These are phyloP conservation scores for Isabelozyma gotoi DNA, from an alignment of 805 yeast genomes.

Conservation along the genomic window DNA sequence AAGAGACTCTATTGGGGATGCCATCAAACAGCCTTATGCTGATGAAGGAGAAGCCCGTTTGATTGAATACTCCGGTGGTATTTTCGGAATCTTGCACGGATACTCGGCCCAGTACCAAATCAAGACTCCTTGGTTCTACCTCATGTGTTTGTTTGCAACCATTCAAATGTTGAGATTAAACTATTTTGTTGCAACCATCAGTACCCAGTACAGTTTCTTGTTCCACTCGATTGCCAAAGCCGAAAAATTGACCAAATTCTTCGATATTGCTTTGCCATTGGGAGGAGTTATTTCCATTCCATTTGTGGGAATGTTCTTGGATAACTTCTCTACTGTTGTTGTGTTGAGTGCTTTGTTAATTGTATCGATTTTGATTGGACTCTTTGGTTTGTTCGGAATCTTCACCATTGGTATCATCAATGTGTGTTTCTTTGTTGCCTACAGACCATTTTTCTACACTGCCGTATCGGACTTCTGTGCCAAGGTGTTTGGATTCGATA, in stretches of 20 bases:
- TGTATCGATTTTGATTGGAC: slow-evolving; percentile 46
- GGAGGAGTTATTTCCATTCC: slow-evolving; percentile 59
- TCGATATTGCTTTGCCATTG: slow-evolving; percentile 54
- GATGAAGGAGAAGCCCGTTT: slow-evolving; percentile 46
- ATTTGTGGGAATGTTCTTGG: slow-evolving; percentile 52
- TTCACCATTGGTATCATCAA: slow-evolving; percentile 43
- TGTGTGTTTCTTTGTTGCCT: slow-evolving; percentile 49
- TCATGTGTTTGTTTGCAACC: slow-evolving; percentile 51
- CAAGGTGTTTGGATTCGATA: slow-evolving; percentile 88
- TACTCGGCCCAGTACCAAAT: slow-evolving; percentile 49
- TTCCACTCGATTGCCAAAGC: slow-evolving; percentile 39
- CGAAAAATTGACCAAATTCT: slow-evolving; percentile 42
- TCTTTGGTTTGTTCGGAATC: slow-evolving; percentile 46
- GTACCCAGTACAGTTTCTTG: slow-evolving; percentile 52
- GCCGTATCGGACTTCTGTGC: slow-evolving; percentile 90
- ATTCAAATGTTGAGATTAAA: slow-evolving; percentile 57
- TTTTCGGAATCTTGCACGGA: slow-evolving; percentile 57
- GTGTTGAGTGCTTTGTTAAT: slow-evolving; percentile 41
- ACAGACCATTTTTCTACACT: slow-evolving; percentile 86
- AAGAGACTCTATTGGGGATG: slow-evolving; percentile 57
- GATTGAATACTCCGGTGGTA: slow-evolving; percentile 39
- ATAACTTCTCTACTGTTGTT: slow-evolving; percentile 45
- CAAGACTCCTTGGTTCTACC: slow-evolving; percentile 51
- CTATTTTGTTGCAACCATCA: slow-evolving; percentile 58
- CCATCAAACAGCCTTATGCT: slow-evolving; percentile 52